Evolutionary conservation across 2,329 filamentous ascomycete species (phyloP), one percentile per base, ranked within the genome.

Genomic region (Scedosporium minutisporum): DNA sequence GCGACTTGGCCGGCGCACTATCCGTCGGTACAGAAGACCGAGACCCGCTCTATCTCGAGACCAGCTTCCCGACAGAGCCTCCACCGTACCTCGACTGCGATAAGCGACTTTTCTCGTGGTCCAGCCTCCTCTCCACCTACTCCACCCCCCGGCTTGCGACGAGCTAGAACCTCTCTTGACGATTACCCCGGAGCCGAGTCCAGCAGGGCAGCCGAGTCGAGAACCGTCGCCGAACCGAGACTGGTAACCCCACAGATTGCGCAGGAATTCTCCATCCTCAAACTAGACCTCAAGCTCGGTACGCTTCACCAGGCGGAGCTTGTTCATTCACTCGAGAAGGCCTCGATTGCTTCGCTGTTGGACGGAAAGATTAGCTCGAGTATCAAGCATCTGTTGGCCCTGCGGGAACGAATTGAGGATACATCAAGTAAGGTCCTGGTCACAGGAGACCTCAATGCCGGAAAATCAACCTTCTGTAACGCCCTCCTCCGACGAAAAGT

Each of bases 391-490:
- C 82, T 99, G 1, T 82, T 91, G 63, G 87, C 90, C 0, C 80
- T 99, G 41, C 87, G 92, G 64, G 95, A 97, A 67, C 87, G 95
- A 61, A 99, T 99, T 65, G 95, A 97, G 72, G 95, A 99, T 74
- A 97, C 91, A 0, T 91, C 93, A 4, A 97, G 93, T 76, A 99
- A 99, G 74, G 95, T 99, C 1, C 77, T 99, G 63, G 87, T 99
- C 18, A 99, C 95, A 0, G 95, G 95, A 70, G 95, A 99, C 72
- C 76, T 99, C 62, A 99, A 99, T 71, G 93, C 95, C 7, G 95
- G 95, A 71, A 99, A 99, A 73, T 99, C 95, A 3, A 99, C 95
- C 0, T 99, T 99, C 70, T 99, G 95, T 78, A 99, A 99, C 74
- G 95, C 95, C n/a, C 79, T 99, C 2, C 77, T 99, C 48, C 88